A percentile compares a stretch with the other conserved stretches of the same genome.
Conservation (phyloP, 1,139 yeast genomes). For the Hansenula lynferdii region DNA sequence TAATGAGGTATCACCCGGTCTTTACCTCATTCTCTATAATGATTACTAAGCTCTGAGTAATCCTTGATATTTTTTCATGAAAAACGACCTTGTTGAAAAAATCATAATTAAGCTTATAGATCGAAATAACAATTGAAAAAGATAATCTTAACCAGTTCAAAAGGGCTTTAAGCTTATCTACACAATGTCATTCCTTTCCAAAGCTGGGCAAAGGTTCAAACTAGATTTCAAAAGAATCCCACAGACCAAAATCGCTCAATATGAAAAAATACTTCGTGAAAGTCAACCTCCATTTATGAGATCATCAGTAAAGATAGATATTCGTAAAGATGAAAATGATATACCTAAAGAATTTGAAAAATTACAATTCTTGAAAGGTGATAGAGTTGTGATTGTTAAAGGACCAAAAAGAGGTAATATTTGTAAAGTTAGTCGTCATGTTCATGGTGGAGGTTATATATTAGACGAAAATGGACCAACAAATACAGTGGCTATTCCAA, state of each 20-base stretch:
- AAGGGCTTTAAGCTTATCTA: not conserved
- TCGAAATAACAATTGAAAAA: too few relatives aligned
- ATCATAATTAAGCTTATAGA: not conserved
- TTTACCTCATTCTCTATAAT: not conserved
- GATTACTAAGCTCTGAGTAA: not conserved
- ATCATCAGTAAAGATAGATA: conserved; percentile 24
- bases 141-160: too few relatives aligned
- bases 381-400: conserved; percentile 56
- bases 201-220: conserved; percentile 22
- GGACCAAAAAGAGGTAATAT: conserved; percentile 74
- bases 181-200: conserved; percentile 21
- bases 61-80: not conserved
- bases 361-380: conserved; percentile 56
- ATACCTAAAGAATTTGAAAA: conserved; percentile 36
- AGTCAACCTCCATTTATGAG: conserved; percentile 31
- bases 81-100: not conserved
- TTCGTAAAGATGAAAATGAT: conserved; percentile 34
- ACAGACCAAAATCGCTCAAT: conserved; percentile 23
- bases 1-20: not conserved
- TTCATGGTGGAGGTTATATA: conserved; percentile 45
- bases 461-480: conserved; percentile 56
- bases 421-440: conserved; percentile 47
- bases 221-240: conserved; percentile 22
- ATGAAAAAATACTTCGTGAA: conserved; percentile 22
- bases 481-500: conserved; percentile 54